Conservation (phyloP, 2,329 filamentous ascomycete genomes). For the Ophiostoma sp. region DNA sequence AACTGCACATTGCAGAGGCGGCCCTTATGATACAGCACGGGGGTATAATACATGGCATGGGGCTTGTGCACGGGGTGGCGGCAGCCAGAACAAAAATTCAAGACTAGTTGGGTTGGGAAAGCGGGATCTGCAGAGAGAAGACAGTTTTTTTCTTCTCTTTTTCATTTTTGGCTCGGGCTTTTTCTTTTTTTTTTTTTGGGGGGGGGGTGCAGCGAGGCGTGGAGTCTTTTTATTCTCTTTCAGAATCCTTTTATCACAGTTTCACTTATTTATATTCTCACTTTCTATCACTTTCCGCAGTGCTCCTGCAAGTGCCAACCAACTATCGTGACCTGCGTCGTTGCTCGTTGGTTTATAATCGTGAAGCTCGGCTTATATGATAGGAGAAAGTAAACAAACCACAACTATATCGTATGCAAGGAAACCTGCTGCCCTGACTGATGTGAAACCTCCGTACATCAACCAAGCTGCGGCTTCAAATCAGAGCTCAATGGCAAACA, state of each 20-base stretch:
- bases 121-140: conserved; percentile 7
- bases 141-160: neutral
- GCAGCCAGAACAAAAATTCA: neutral
- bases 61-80: neutral
- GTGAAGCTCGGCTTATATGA: too few species aligned
- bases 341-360: too few species aligned
- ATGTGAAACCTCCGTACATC: neutral
- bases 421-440: too few species aligned
- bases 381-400: too few species aligned
- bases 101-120: conserved; percentile 15
- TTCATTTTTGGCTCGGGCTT: conserved; percentile 19
- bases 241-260: conserved; percentile 20
- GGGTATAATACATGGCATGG: neutral
- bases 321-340: too few species aligned
- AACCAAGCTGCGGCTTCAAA: neutral
- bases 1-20: neutral
- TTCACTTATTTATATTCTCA: too few species aligned
- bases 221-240: conserved; percentile 24
- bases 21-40: neutral
- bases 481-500: conserved; percentile 20
- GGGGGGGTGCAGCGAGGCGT: conserved; percentile 25
- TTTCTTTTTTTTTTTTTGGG: conserved; percentile 1
- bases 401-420: too few species aligned
- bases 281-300: too few species aligned
- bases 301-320: too few species aligned